phyloP scores from a whole-genome alignment of 345 rosid genomes.

The Heritiera littoralis region DNA sequence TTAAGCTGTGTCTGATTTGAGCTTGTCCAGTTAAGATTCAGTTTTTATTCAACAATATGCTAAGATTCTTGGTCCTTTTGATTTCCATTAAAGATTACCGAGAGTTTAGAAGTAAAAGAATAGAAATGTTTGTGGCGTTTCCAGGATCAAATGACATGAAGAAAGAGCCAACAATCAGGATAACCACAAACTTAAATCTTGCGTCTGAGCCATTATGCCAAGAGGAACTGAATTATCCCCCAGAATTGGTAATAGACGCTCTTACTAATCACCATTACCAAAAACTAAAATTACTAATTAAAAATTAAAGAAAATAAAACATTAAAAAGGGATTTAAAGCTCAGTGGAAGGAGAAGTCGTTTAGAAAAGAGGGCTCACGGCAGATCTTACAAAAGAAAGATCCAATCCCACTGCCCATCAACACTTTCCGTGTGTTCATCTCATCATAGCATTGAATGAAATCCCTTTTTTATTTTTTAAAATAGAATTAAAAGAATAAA shows the following conservation, averaged over 20 bases:
- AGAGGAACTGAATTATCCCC: conserved; percentile 63
- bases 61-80: background rate
- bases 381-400: conserved; percentile 21
- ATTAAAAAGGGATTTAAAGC: conserved; percentile 30
- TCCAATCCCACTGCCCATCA: conserved; percentile 80
- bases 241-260: conserved; percentile 98
- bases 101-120: background rate
- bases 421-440: conserved; percentile 59
- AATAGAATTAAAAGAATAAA: background rate
- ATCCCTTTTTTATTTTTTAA: background rate
- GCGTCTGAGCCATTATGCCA: conserved; percentile 96
- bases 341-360: conserved; percentile 99
- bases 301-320: too few relatives aligned
- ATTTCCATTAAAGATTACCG: background rate
- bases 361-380: conserved; percentile 75
- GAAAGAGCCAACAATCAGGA: conserved; percentile 58
- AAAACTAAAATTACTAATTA: too few relatives aligned
- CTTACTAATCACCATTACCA: too few relatives aligned
- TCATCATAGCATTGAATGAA: conserved; percentile 62
- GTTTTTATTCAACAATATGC: background rate
- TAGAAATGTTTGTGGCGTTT: conserved; percentile 60
- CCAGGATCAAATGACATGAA: conserved; percentile 67
- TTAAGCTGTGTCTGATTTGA: background rate
- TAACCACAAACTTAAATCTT: conserved; percentile 53
- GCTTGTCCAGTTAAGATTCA: background rate